Evolutionary conservation across 192 early-diverging fungal genomes (phyloP), one percentile per base, ranked within the genome.

Genomic region (Podila minutissima): DNA sequence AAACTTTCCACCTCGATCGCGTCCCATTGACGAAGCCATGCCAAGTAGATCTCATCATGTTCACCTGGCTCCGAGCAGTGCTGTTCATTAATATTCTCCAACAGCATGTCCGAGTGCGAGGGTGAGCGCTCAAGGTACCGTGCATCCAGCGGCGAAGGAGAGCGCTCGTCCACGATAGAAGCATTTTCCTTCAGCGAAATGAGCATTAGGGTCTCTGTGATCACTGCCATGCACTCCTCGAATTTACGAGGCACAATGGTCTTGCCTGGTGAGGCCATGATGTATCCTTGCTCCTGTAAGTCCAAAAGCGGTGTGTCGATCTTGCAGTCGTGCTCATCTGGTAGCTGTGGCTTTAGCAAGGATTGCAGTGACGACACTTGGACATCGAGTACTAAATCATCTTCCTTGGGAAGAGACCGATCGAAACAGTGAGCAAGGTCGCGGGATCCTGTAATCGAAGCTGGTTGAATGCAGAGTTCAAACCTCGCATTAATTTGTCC

Each of bases 261-360:
- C 35, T 37, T 33, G 53, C 28, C 19, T 32, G 26, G 20, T 22
- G 24, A 55, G 5, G 24, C 31, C 11, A 55, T 33, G 15, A 31
- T 57, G 13, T 68, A 68, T 3, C 67, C 67, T 68, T 68, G 67
- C 28, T 68, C 67, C 24, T 68, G 67, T 24, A 68, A 37, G 15
- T 68, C 67, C 12, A 68, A 26, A 22, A 68, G 35, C 7, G 67
- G 67, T 3, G 67, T 68, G 19, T 33, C 24, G 0, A 68, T 22
- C 28, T 19, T 31, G n/a, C 37, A 37, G n/a, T 8, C 55, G 24
- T 11, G 17, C 15, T 19, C 37, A 13, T 68, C 35, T 46, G 5
- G 32, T 13, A 15, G 41, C 41, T 13, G 41, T 46, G 41, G 0
- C 15, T 17, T 13, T 0, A 46, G 41, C 3, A 46, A 46, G 13